Evolutionary conservation across 2,329 filamentous ascomycete species (phyloP), one percentile per base, ranked within the genome.

Genomic region (Paracorniculantispora psalliotae): DNA sequence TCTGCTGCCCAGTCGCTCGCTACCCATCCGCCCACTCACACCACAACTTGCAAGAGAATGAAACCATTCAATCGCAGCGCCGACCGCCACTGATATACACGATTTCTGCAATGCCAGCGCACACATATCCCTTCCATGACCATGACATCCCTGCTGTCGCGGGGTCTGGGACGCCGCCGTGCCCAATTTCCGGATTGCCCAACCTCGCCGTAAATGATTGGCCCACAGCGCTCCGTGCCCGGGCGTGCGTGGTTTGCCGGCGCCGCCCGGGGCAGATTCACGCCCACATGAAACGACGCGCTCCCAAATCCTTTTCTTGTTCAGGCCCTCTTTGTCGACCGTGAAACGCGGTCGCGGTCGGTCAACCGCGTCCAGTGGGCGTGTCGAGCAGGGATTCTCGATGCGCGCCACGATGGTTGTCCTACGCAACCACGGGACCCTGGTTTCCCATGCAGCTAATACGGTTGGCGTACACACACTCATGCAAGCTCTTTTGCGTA

Each of bases 151-250:
- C 28, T 26, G 41, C 19, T 26, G 26, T 15, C 17, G 43, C 17
- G 43, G 52, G 28, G 41, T 39, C 41, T 33, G 39, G 25, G 26
- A 44, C 26, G 52, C 37, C 41, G 12, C 15, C 21, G n/a, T 25
- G 46, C 54, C 54, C 54, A 49, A 57, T 50, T 57, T 50, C 46
- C 46, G 23, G 28, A 26, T 25, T 43, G 54, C 54, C 46, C 54
- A 52, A 44, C 53, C 48, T 46, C 41, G 41, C 19, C 21, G 41
- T 50, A 48, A 54, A 37, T 48, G 57, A 62, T 62, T 62, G 61
- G 61, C 61, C 35, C 58, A 57, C 53, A 56, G 49, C 48, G 57
- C 49, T 50, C 61, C 61, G 56, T 25, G 25, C 5, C 37, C n/a
- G 41, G 26, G 46, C 54, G 54, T 57, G 54, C 49, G 35, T 25